Conservation (phyloP, 2,329 filamentous ascomycete species). For the Monosporascus sp. region DNA sequence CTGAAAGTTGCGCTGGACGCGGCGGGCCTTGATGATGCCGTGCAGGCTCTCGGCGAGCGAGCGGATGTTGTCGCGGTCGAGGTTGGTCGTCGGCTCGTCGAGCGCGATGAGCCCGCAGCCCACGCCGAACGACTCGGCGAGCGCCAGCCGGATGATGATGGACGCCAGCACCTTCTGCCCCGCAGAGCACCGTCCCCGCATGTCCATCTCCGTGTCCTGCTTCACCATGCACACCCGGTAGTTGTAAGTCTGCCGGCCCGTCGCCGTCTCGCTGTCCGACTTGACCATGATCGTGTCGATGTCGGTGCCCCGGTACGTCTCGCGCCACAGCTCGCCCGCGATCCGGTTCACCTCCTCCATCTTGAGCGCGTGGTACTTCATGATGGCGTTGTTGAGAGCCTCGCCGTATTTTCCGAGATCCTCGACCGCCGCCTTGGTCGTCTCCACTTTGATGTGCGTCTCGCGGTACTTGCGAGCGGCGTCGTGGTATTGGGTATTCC, state of each 20-base stretch:
- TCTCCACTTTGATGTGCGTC: conserved; percentile 82
- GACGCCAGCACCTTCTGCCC: conserved; percentile 94
- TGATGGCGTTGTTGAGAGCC: conserved; percentile 92
- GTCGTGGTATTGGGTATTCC: conserved; percentile 80
- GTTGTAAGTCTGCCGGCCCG: conserved; percentile 82
- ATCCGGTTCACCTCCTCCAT: conserved; percentile 98
- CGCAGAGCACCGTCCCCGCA: conserved; percentile 94
- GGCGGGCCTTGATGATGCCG: conserved; percentile 77
- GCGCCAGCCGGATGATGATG: conserved; percentile 93
- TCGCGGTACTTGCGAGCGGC: conserved; percentile 78
- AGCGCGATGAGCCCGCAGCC: conserved; percentile 95
- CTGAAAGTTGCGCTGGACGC: conserved; percentile 91
- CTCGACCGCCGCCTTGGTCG: conserved; percentile 87
- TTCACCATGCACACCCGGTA: conserved; percentile 98
- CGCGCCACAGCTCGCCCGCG: conserved; percentile 92
- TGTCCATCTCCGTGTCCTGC: conserved; percentile 96
- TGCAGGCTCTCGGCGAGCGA: conserved; percentile 80
- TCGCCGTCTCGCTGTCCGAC: conserved; percentile 74
- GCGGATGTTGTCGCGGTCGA: conserved; percentile 91
- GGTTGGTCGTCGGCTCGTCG: conserved; percentile 95
- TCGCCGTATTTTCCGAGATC: conserved; percentile 77
- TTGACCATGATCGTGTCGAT: conserved; percentile 95
- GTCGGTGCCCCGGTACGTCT: conserved; percentile 93
- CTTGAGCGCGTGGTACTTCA: conserved; percentile 93
- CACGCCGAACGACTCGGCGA: conserved; percentile 93